Evolutionary conservation across 306 rosid genomes (phyloP).

Genomic region (Prunus mira): DNA sequence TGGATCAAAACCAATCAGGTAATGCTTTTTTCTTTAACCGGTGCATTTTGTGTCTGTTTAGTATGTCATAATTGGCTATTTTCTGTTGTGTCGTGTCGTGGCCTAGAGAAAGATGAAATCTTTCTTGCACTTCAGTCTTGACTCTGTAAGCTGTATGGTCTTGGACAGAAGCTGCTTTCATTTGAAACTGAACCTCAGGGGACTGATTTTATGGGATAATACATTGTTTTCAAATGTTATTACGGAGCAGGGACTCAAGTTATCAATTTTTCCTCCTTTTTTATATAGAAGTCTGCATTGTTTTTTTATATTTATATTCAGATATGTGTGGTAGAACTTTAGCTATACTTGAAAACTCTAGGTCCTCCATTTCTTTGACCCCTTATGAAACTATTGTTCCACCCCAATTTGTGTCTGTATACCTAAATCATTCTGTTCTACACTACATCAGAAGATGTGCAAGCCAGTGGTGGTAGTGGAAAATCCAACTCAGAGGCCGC

Average conservation of each 20-base stretch:
- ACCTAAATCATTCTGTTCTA: constrained; percentile 11
- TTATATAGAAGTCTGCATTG: background rate
- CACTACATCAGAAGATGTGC: constrained; percentile 33
- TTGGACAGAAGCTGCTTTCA: background rate
- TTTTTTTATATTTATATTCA: background rate
- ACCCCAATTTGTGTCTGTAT: background rate
- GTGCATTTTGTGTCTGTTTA: background rate
- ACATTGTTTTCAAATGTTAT: background rate
- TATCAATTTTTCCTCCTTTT: background rate
- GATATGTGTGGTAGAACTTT: background rate
- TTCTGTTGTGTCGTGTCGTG: background rate
- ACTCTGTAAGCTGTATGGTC: background rate
- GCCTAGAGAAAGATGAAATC: too few species aligned
- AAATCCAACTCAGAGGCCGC: constrained; percentile 31
- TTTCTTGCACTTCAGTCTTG: background rate
- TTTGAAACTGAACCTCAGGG: background rate
- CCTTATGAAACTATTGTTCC: background rate
- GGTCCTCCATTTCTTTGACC: background rate
- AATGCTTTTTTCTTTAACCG: background rate
- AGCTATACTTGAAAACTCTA: background rate
- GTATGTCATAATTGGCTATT: background rate
- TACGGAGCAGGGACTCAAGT: background rate
- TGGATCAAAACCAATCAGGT: constrained; percentile 49
- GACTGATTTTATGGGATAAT: background rate
- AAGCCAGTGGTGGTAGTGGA: constrained; percentile 41